Base-by-base conservation (phyloP, 2,329 filamentous ascomycete genomes). In the Fusarium dlaminii region DNA sequence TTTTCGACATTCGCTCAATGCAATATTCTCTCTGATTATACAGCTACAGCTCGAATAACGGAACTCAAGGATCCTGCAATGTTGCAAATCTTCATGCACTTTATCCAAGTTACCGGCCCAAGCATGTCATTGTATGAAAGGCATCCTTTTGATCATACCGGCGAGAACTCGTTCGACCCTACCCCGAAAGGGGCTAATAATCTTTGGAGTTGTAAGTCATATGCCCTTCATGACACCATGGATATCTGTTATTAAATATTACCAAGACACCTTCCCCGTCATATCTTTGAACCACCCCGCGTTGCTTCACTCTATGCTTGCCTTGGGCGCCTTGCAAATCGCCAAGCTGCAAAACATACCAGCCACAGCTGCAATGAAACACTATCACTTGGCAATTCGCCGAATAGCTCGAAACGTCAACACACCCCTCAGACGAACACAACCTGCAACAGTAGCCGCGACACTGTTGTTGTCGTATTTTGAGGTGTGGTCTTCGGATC, bases 401-500 rank as follows among this genome's bases (percentile, higher is more conserved):
- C 87, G 94, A 45, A 88, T 98, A 22, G 92, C 93, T 12, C 91
- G 90, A 75, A 93, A 93, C 54, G 92, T 98, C 34, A 90, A 90
- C 52, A 89, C 93, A 32, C 86, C 90, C 1, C 87, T 86, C 51
- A 90, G 91, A 76, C 90, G 95, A 60, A 90, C 91, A 14, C 91
- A 94, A 63, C 89, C 94, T 14, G 91, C 94, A 3, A 98, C 95
- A 0, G 85, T 98, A n/a, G 96, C 95, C 13, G 95, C 95, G 5
- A 95, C 94, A 0, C 86, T 98, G 40, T 85, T 98, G 13, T 87
- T 99, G 13, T 94, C 92, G 0, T 98, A 95, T 81, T 98, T 97
- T 78, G 96, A 98, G 81, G 94, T 98, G 24, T 96, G 96, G 91
- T 93, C 93, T 40, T 96, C 95, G 29, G 96, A 99, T 75, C 96